Evolutionary conservation across 805 yeast genomes (phyloP).

Genomic region (Pichia ethanolica): DNA sequence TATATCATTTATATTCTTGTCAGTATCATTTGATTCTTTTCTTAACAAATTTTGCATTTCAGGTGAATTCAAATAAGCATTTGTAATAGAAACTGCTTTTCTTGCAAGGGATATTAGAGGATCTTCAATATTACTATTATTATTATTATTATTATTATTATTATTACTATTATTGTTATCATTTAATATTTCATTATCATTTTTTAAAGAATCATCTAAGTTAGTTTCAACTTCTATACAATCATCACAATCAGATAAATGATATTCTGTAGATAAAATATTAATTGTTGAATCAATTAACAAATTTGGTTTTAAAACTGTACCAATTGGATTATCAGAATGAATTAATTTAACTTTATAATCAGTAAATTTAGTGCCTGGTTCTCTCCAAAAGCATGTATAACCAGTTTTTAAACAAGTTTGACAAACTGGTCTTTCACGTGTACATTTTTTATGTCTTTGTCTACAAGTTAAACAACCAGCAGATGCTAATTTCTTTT

Average conservation of each 20-base stretch:
- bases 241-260: neutral
- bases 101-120: slow-evolving; percentile 1
- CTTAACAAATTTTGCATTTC: neutral
- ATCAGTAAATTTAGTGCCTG: slow-evolving; percentile 5
- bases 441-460: slow-evolving; percentile 36
- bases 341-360: neutral
- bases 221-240: too few species aligned
- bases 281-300: neutral
- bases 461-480: slow-evolving; percentile 39
- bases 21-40: neutral
- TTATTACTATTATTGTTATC: too few species aligned
- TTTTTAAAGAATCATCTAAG: neutral
- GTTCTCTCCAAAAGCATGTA: slow-evolving; percentile 7
- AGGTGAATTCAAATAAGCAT: slow-evolving; percentile 1
- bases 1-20: too few species aligned
- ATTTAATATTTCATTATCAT: too few species aligned
- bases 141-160: neutral
- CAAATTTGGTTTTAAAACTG: neutral
- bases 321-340: neutral
- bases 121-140: neutral
- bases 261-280: neutral
- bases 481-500: slow-evolving; percentile 1
- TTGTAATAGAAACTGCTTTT: slow-evolving; percentile 5
- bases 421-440: slow-evolving; percentile 19
- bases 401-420: slow-evolving; percentile 11